Conservation (phyloP, 306 rosid species). For the Lablab purpureus region DNA sequence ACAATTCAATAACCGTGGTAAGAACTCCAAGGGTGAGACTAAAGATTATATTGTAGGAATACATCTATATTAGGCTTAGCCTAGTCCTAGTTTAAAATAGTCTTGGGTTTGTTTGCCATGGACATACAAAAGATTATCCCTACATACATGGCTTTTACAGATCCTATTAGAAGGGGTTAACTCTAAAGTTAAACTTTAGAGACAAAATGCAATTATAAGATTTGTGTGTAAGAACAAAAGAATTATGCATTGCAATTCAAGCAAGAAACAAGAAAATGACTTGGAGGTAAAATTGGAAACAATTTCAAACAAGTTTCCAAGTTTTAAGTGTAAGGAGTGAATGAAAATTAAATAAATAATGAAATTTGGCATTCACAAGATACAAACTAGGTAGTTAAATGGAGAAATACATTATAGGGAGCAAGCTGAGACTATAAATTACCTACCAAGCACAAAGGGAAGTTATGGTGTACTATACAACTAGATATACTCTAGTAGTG, state of each 20-base stretch:
- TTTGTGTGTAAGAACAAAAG: neutral
- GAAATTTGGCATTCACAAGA: neutral
- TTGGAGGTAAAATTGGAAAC: neutral
- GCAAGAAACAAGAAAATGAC: neutral
- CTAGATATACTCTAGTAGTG: neutral
- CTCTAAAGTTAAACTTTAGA: neutral
- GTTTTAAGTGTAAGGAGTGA: neutral
- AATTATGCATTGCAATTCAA: neutral
- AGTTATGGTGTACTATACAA: neutral
- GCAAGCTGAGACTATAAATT: neutral
- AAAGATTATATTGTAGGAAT: neutral
- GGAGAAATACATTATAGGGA: neutral
- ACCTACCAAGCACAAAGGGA: neutral
- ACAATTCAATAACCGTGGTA: too few species aligned
- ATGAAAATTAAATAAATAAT: neutral
- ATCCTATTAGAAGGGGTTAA: neutral
- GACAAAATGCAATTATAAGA: neutral
- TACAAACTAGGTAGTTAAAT: too few species aligned
- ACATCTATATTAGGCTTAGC: neutral
- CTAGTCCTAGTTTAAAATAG: neutral
- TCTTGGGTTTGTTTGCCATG: neutral
- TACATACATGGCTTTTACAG: neutral
- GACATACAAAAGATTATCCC: neutral
- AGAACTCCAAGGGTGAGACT: neutral
- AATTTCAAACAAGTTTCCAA: neutral